These are phyloP conservation scores for Hippophae gyantsensis DNA, from an alignment of 306 rosid species.

Conservation along the genomic window DNA sequence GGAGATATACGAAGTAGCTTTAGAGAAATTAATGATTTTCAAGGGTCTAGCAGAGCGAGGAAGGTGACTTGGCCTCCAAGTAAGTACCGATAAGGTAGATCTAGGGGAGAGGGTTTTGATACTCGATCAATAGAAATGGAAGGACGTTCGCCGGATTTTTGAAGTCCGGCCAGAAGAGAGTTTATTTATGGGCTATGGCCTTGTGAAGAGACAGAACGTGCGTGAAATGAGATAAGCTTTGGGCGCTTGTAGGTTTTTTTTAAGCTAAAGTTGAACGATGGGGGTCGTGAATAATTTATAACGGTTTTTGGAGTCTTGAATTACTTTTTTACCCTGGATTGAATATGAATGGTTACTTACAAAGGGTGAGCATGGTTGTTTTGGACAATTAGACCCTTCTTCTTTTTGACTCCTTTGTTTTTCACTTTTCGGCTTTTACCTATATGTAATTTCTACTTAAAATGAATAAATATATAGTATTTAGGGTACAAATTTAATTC, in stretches of 20 bases:
- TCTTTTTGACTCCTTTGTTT: no score
- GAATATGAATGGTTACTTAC: no score
- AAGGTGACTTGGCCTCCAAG: neutral
- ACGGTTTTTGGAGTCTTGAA: neutral
- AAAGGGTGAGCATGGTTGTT: no score
- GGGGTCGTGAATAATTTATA: slow-evolving; percentile 29
- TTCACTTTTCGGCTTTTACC: no score
- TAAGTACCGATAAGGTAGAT: neutral
- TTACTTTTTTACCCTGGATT: slow-evolving; percentile 26
- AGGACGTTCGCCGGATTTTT: slow-evolving; percentile 20
- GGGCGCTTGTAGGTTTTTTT: slow-evolving; percentile 25
- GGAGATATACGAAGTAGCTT: no score
- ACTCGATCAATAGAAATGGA: neutral
- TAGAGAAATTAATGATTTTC: no score
- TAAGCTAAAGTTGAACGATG: slow-evolving; percentile 46
- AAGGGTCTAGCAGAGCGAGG: neutral
- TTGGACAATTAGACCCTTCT: no score
- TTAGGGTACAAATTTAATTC: no score
- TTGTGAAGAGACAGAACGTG: no score
- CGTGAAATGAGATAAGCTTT: slow-evolving; percentile 2
- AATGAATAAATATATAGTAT: no score
- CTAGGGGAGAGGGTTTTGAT: neutral
- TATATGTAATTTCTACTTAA: no score
- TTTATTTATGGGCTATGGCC: neutral
- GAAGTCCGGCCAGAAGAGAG: slow-evolving; percentile 9